Evolutionary conservation across 805 yeast genomes (phyloP), one percentile per base, ranked within the genome.

Genomic region (Kodamaea jinghongensis): DNA sequence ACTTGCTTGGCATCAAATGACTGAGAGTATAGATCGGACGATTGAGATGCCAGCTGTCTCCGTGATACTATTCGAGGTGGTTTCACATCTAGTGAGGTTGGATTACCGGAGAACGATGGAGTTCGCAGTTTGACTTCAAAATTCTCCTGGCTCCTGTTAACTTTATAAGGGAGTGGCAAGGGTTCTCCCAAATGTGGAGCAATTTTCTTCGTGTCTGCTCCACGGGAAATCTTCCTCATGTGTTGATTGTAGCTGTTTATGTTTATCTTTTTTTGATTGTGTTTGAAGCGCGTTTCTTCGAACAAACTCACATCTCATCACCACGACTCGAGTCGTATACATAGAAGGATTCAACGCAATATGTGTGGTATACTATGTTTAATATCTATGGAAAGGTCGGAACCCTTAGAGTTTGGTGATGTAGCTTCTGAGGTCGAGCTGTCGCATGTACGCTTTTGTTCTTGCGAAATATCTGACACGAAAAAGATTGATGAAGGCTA

Each of bases 341-440:
- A n/a, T n/a, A n/a, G 8, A 8, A 20, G 23, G 8, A 6, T 20
- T 8, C 15, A 6, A 25, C 12, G 16, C 13, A 10, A 13, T 2
- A 78, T 78, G 85, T 78, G 84, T 65, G 84, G 84, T 2, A 79
- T 78, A 9, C 57, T 78, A 14, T 59, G 70, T n/a, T 22, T 31
- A 16, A 40, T 43, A 14, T 20, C 32, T n/a, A 32, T 22, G 6
- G 38, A 3, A 3, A 13, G 28, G 10, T 16, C 12, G n/a, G 27
- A 12, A 9, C 6, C 16, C 10, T 6, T 4, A 10, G 8, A 4
- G 6, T 20, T 32, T 22, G 16, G 17, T 12, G 23, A 12, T 17
- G 20, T 20, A 27, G 17, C 14, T 12, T 7, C 27, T 6, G 13
- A 20, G 6, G 11, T 28, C 13, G 20, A 27, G 27, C 17, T 6